Evolutionary conservation across 2,329 filamentous ascomycete species (phyloP).

Genomic region (Aspergillus sp.): DNA sequence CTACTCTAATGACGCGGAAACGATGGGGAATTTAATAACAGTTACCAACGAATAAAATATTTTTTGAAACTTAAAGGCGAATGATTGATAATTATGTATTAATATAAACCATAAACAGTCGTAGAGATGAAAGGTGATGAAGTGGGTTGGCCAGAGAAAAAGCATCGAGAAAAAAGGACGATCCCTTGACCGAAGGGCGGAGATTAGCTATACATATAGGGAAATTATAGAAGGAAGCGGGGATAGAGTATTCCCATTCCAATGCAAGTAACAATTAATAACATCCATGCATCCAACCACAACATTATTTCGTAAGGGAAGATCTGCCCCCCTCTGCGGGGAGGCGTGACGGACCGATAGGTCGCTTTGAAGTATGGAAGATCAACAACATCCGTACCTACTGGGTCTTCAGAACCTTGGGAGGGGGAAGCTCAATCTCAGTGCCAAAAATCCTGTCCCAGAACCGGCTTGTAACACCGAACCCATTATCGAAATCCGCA

Average conservation of each 20-base stretch:
- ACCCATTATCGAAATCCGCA: constrained; percentile 95
- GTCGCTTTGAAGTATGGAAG: neutral
- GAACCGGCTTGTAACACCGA: constrained; percentile 93
- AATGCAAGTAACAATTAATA: constrained; percentile 2
- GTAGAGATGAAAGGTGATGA: neutral
- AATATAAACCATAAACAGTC: constrained; percentile 22
- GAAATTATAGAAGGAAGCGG: neutral
- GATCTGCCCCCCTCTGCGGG: neutral
- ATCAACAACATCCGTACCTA: constrained; percentile 17
- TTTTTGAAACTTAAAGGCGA: neutral
- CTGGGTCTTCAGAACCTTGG: constrained; percentile 38
- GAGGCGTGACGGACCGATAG: neutral
- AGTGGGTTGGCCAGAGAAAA: neutral
- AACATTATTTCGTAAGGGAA: constrained; percentile 17
- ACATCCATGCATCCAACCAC: constrained; percentile 3
- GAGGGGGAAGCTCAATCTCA: constrained; percentile 58
- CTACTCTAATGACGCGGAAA: too few relatives aligned
- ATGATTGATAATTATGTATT: constrained; percentile 21
- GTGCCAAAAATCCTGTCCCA: constrained; percentile 95
- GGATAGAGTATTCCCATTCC: neutral
- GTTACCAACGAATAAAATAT: too few relatives aligned
- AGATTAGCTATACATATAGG: constrained; percentile 9
- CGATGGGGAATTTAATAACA: too few relatives aligned
- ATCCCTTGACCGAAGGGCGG: neutral
- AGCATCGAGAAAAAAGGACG: neutral